Percentiles rank a stretch among this genome's conserved stretches.
Evolutionary conservation across 2,329 filamentous ascomycete genomes (phyloP).

Genomic region (Zasmidium angulare): DNA sequence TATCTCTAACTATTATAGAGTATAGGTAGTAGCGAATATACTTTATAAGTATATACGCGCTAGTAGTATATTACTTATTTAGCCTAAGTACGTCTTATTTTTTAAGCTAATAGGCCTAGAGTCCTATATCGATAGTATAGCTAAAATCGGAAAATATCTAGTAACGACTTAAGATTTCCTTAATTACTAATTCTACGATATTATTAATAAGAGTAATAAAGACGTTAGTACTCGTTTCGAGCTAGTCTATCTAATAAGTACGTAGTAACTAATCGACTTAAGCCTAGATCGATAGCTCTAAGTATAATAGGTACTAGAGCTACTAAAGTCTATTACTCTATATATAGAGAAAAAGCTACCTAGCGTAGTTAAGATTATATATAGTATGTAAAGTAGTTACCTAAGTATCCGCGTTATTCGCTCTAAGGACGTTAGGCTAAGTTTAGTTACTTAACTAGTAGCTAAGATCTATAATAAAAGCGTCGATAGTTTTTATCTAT

Average conservation of each 20-base stretch:
- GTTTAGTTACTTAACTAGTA: constrained; percentile 32
- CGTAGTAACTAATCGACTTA: constrained; percentile 41
- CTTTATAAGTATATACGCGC: constrained; percentile 44
- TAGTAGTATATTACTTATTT: constrained; percentile 57
- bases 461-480: constrained; percentile 34
- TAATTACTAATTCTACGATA: constrained; percentile 53
- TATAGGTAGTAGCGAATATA: constrained; percentile 38
- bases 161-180: constrained; percentile 54
- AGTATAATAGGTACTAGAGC: constrained; percentile 37
- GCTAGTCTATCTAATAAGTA: constrained; percentile 46
- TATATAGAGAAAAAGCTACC: constrained; percentile 12
- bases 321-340: constrained; percentile 23
- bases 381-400: constrained; percentile 38
- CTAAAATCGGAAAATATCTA: constrained; percentile 48
- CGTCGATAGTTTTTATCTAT: constrained; percentile 19
- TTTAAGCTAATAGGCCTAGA: constrained; percentile 64
- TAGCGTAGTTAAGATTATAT: constrained; percentile 16
- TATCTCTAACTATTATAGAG: constrained; percentile 36
- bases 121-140: constrained; percentile 50
- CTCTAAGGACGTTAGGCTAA: constrained; percentile 35
- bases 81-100: constrained; percentile 65
- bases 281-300: constrained; percentile 42
- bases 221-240: constrained; percentile 44
- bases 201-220: constrained; percentile 62
- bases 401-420: constrained; percentile 60